Evolutionary conservation across 805 yeast genomes (phyloP), one percentile per base, ranked within the genome.

Genomic region (Kluyveromyces wickerhamii): DNA sequence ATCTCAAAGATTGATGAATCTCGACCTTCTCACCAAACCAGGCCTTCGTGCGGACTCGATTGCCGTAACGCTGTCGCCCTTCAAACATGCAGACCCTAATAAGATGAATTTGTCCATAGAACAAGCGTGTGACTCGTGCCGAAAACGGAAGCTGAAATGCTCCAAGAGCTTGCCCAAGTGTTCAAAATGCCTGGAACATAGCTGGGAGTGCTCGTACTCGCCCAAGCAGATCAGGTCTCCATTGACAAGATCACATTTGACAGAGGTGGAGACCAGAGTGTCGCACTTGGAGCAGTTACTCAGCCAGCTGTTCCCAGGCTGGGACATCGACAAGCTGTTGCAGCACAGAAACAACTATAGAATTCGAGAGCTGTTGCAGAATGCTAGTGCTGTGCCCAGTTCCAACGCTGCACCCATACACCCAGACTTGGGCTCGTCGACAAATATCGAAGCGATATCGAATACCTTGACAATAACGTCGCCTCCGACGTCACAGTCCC

Each of bases 201-300:
- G 67, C 15, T 79, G 94, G 82, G 70, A 71, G 21, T 85, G 95
- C 56, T 60, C 72, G 2, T 85, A 85, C 51, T 78, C 88, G 15
- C 95, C 95, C 11, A 66, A 82, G 40, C 71, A 78, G 2, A 78
- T 80, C 21, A 65, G 95, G 36, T 77, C 89, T 4, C 95, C 95
- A 0, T 60, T 85, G 37, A 85, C 95, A 0, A 63, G 95, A 45
- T 85, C 81, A 4, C 80, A 83, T 59, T 61, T 85, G 44, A 84
- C 94, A 11, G 71, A 71, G 35, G 86, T 85, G 19, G 95, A 85
- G 56, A 69, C 64, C 34, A 57, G 75, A 31, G 71, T 72, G 4
- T 54, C 62, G 22, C 64, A 56, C 24, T 51, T 77, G 37, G 79
- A 75, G 49, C 42, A 47, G 8, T 42, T 75, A 8, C 44, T 76